Conservation (phyloP, 2,329 filamentous ascomycete genomes). For the Laburnicola sp. region DNA sequence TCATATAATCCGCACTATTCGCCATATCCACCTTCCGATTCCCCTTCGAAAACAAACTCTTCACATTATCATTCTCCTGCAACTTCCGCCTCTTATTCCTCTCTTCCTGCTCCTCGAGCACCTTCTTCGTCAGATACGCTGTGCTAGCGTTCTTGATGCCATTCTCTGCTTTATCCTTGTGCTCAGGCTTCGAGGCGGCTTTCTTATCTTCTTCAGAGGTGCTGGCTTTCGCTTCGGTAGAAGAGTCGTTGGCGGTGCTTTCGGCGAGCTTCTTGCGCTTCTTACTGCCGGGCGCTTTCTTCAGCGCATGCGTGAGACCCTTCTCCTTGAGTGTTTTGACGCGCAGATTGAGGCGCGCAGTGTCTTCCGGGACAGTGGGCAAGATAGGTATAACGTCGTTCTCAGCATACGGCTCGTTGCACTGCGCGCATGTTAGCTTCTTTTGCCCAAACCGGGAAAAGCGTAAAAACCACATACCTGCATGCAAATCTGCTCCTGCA, state of each 20-base stretch:
- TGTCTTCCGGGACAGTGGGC: constrained; percentile 69
- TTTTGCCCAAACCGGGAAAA: not conserved
- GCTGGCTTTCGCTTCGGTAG: constrained; percentile 8
- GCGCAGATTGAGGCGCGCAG: constrained; percentile 67
- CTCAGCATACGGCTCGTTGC: constrained; percentile 70
- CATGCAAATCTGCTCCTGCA: constrained; percentile 66
- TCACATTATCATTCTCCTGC: constrained; percentile 56
- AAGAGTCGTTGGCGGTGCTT: constrained; percentile 47
- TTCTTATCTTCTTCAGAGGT: constrained; percentile 12
- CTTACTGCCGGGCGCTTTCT: constrained; percentile 69
- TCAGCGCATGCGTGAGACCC: constrained; percentile 82
- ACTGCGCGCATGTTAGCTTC: constrained; percentile 54
- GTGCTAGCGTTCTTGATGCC: constrained; percentile 89
- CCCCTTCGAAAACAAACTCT: constrained; percentile 51
- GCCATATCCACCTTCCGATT: constrained; percentile 39
- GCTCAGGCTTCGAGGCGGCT: constrained; percentile 25
- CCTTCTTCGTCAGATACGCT: constrained; percentile 80
- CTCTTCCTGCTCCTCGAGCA: constrained; percentile 83
- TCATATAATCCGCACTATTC: constrained; percentile 56
- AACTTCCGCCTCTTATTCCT: constrained; percentile 77
- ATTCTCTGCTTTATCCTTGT: constrained; percentile 32
- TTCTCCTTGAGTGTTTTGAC: constrained; percentile 69
- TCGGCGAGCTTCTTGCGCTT: constrained; percentile 76
- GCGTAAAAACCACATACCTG: constrained; percentile 49
- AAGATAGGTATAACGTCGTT: constrained; percentile 84